Evolutionary conservation across 2,329 filamentous ascomycete species (phyloP), one percentile per base, ranked within the genome.

Genomic region (Bimuria novae-zelandiae): DNA sequence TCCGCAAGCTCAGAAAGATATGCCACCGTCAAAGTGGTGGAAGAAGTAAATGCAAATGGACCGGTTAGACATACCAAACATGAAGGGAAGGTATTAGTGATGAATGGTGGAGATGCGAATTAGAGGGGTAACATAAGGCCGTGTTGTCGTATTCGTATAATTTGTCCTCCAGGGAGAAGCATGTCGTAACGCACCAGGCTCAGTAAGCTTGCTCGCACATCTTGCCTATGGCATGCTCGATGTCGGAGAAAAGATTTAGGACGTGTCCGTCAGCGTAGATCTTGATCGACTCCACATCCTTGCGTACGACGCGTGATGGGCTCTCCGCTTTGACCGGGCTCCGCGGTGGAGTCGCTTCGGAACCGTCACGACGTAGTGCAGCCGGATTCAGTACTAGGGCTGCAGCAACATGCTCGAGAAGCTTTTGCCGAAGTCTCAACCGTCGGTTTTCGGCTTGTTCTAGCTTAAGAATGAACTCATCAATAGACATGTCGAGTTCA

Each of bases 401-500:
- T 14, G 88, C 89, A 41, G 89, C 89, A 47, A 92, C 86, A 66
- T 93, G 89, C 73, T 93, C 89, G 3, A 93, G 81, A 11, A 93
- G 78, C 78, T 92, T 93, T 69, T 92, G 89, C 32, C 89, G 83
- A 39, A 93, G 85, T 6, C 88, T 82, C 14, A 85, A 87, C 35
- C 89, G 85, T 65, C 89, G 81, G 68, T 92, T 90, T 72, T 93
- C 89, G 8, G 89, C 88, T 57, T 88, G 83, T 67, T 92, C 89
- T n/a, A 92, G 82, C 75, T 92, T 92, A 62, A 76, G 80, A 43
- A 89, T 85, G 87, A 89, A 92, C 68, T 91, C 88, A 64, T 92
- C 89, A 57, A 93, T 92, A 2, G 87, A 89, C 14, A 81, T 77
- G 67, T 93, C 89, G 6, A 93, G 82, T 70, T 92, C 89, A 1